Base-by-base conservation (phyloP, 768 basidiomycete genomes). In the Pleurotus citrinopileatus region DNA sequence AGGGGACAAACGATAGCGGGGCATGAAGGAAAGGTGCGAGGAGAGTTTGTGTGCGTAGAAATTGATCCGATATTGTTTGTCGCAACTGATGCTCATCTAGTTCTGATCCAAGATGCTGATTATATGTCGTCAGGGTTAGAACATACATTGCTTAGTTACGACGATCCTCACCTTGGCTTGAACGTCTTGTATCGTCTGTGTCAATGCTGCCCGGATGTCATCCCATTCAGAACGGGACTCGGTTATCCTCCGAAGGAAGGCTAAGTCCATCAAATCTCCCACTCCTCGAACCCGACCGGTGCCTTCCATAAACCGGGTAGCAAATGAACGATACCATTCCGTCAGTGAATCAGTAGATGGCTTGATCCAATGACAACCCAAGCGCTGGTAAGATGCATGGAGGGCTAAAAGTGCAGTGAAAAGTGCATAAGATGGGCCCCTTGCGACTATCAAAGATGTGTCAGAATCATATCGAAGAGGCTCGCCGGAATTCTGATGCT, bases 31-130 rank as follows among this genome's bases (percentile, higher is more conserved):
- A 70, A 4, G 77, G 71, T 3, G 82, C 79, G 52, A 91, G 70
- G 13, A 91, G 71, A 22, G 79, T 79, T 60, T 88, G 89, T 22
- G 77, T 79, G 54, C 82, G 76, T 34, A 72, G 60, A 20, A 90
- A 70, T 59, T 74, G 75, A 47, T 82, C 80, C 6, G 70, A 62
- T 26, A 67, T 22, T 57, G 55, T 68, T 55, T 56, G 59, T 13
- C 54, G 53, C 28, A 54, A 54, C 47, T 58, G 19, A 2, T 47
- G 34, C 17, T 56, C 45, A n/a, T 45, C 59, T 13, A 34, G 37
- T 8, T 19, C 9, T 20, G 19, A 5, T 7, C 22, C 34, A 25
- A 56, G 60, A 25, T 59, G 54, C 65, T 66, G 34, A 25, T 13
- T 8, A 20, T 29, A 25, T n/a, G 34, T 23, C 22, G 42, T 42